Evolutionary conservation across 2,329 filamentous ascomycete species (phyloP).

Genomic region (Zarea fungicola): DNA sequence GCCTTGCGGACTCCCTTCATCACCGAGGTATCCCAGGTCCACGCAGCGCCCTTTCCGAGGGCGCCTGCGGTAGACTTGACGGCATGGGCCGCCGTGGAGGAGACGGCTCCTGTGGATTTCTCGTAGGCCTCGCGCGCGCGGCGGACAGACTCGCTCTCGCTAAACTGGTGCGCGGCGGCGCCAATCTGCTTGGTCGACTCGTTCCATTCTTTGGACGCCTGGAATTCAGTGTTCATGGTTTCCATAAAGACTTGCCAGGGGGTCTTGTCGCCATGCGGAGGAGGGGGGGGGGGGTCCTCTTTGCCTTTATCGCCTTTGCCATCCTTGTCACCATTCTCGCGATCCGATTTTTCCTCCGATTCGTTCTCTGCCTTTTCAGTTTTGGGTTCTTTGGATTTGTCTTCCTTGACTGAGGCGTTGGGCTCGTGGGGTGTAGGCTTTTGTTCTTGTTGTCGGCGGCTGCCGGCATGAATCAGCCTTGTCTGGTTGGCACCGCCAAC

Average conservation of each 20-base stretch:
- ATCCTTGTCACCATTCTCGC: conserved; percentile 27
- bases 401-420: conserved; percentile 32
- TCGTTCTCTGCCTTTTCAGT: conserved; percentile 31
- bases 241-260: conserved; percentile 99
- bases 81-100: conserved; percentile 70
- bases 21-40: conserved; percentile 95
- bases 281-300: conserved; percentile 73
- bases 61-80: conserved; percentile 80
- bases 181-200: conserved; percentile 95
- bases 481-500: conserved; percentile 29
- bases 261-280: conserved; percentile 96
- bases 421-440: conserved; percentile 29
- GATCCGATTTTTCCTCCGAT: conserved; percentile 20
- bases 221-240: conserved; percentile 90
- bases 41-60: conserved; percentile 84
- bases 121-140: conserved; percentile 82
- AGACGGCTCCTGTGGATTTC: conserved; percentile 77
- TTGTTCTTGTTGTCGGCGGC: conserved; percentile 28
- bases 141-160: conserved; percentile 86
- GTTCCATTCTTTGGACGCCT: conserved; percentile 98
- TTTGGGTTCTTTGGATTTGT: conserved; percentile 37
- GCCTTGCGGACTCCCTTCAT: conserved; percentile 88
- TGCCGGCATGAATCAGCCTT: conserved; percentile 29
- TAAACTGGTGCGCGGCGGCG: conserved; percentile 82
- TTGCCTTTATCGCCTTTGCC: conserved; percentile 49